Conservation (phyloP, 1,284 basidiomycete species). For the Chiua sp. region DNA sequence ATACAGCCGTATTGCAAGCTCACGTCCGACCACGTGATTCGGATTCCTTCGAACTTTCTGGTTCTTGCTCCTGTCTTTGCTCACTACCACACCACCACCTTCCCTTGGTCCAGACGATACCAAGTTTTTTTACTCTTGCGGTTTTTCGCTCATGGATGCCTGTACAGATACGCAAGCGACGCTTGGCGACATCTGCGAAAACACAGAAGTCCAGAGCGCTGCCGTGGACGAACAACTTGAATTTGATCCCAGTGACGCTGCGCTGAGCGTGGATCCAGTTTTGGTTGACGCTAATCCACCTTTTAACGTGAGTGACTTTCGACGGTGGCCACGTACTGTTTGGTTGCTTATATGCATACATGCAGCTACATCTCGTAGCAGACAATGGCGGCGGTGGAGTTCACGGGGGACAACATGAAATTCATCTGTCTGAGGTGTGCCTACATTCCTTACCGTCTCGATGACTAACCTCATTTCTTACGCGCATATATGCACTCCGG, state of each 20-base stretch:
- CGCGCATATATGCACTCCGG: slow-evolving; percentile 29
- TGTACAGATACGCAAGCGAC: background rate
- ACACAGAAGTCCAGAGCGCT: background rate
- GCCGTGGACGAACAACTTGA: background rate
- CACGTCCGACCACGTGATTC: slow-evolving; percentile 23
- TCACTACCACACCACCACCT: background rate
- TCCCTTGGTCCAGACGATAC: background rate
- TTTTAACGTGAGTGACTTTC: slow-evolving; percentile 10
- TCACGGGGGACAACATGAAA: background rate
- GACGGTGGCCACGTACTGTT: background rate
- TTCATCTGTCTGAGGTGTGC: slow-evolving; percentile 11
- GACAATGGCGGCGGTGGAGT: background rate
- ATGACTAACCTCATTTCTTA: slow-evolving; percentile 1
- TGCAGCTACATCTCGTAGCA: slow-evolving; percentile 9
- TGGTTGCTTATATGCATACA: slow-evolving; percentile 13
- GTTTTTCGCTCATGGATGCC: slow-evolving; percentile 13
- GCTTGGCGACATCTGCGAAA: background rate
- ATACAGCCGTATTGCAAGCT: background rate
- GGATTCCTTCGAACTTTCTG: background rate
- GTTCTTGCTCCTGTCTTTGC: background rate
- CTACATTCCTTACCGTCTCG: background rate
- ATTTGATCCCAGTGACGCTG: background rate
- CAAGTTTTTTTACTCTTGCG: background rate
- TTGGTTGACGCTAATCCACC: background rate
- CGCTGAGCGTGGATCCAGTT: background rate